Evolutionary conservation across 306 rosid genomes (phyloP), one percentile per base, ranked within the genome.

Genomic region (Vicia faba): DNA sequence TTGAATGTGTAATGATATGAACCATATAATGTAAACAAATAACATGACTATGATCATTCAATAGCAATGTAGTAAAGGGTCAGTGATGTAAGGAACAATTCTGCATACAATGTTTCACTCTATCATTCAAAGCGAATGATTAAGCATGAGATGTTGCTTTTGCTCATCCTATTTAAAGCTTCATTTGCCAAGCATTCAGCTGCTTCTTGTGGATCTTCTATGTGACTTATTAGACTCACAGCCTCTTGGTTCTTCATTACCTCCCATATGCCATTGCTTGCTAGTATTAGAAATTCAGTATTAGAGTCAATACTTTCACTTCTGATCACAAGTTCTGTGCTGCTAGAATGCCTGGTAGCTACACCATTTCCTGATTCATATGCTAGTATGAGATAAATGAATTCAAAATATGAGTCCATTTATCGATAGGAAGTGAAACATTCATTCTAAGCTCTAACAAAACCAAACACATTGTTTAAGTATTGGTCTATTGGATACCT

Each of bases 171-270:
- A 69, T 59, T 82, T 18, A 84, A 35, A 53, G 96, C 96, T 73
- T 92, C 98, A 55, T 80, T 86, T 14, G 96, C 89, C 81, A 92
- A 79, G 58, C 88, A 86, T 49, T 89, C 82, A 1, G 98, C 95
- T 45, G 96, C 98, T 56, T 78, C 86, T 18, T 84, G 88, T 36
- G 98, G 87, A 78, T 92, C 86, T 28, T 89, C 89, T 4, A 92
- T 76, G 82, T 84, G 86, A 64, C 87, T 64, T 23, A 86, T 83
- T 63, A 92, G 87, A 83, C 75, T 86, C 79, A 92, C 96, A 31
- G 96, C 98, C 82, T 92, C 98, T 78, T 89, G 96, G 31, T 76
- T 74, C 78, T 89, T 82, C 96, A 92, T 83, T 81, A 87, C 98
- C 91, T 92, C 91, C 98, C 96, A 93, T 80, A 93, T 83, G 43